These are phyloP conservation scores for Coemansia sp. DNA, from an alignment of 192 early-diverging fungal genomes.

Conservation along the genomic window DNA sequence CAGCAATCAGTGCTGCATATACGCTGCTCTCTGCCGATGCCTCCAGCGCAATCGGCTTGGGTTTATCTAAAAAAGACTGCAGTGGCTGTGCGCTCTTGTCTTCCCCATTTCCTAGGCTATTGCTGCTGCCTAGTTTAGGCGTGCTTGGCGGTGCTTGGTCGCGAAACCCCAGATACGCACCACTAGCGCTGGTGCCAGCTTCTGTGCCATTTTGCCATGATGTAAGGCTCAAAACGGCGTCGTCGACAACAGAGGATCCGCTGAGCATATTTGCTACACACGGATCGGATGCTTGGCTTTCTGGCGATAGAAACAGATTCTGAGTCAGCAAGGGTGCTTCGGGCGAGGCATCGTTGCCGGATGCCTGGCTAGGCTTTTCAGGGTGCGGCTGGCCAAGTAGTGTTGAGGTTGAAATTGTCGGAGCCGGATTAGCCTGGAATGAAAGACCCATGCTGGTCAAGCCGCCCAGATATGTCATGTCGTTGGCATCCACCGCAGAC, in stretches of 20 bases:
- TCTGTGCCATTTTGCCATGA: slow-evolving; percentile 23
- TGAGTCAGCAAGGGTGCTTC: neutral
- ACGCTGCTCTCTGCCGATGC: slow-evolving; percentile 7
- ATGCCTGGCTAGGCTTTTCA: neutral
- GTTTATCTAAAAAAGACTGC: slow-evolving; percentile 36
- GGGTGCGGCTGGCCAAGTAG: neutral
- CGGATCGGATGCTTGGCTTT: neutral
- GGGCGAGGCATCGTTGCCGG: neutral
- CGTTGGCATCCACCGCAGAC: neutral
- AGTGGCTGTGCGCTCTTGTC: neutral
- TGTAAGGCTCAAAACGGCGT: slow-evolving; percentile 39
- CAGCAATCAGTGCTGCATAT: neutral
- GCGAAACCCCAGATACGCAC: slow-evolving; percentile 9
- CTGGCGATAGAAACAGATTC: neutral
- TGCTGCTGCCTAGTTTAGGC: neutral
- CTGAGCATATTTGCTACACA: slow-evolving; percentile 3
- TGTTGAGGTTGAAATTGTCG: neutral
- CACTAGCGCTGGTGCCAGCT: neutral
- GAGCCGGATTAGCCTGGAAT: neutral
- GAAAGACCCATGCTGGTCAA: neutral
- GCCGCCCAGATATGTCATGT: neutral
- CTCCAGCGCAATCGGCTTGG: slow-evolving; percentile 21
- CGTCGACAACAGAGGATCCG: slow-evolving; percentile 35
- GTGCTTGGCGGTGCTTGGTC: neutral
- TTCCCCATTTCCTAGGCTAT: neutral